phyloP scores from a whole-genome alignment of 768 basidiomycete species.

The Suillus discolor region DNA sequence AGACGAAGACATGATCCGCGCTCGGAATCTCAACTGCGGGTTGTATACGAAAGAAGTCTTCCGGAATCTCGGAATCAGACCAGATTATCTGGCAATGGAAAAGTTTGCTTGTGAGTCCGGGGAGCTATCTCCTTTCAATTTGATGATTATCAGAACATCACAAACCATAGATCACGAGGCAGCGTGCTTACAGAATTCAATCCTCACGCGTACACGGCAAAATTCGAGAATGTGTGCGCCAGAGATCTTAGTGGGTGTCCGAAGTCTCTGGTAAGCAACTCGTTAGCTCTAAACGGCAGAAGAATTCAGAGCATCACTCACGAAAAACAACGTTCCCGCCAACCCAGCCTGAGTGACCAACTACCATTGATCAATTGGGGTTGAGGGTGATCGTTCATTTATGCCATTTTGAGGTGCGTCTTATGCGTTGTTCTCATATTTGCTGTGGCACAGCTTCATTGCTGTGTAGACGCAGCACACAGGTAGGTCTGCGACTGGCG shows the following conservation, averaged over 20 bases:
- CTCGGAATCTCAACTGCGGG: too few relatives aligned
- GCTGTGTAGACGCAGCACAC: not conserved
- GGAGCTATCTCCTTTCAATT: not conserved
- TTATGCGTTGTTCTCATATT: not conserved
- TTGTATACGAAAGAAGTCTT: too few relatives aligned
- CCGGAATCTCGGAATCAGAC: not conserved
- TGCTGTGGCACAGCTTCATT: not conserved
- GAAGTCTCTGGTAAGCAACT: not conserved
- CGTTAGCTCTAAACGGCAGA: not conserved
- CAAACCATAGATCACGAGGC: too few relatives aligned
- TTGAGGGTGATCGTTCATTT: too few relatives aligned
- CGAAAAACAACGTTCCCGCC: not conserved
- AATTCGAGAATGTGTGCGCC: not conserved
- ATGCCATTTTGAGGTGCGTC: not conserved
- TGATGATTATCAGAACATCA: not conserved
- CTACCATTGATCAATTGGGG: not conserved
- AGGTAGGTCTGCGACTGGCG: not conserved
- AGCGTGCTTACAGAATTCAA: too few relatives aligned
- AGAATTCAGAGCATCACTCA: not conserved
- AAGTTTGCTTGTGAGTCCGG: not conserved
- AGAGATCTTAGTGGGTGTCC: not conserved
- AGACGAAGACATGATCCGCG: not conserved
- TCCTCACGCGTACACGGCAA: too few relatives aligned
- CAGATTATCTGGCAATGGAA: accelerated
- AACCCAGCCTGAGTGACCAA: not conserved